Evolutionary conservation across 805 yeast species (phyloP).

Genomic region (Metschnikowia bowlesiae): DNA sequence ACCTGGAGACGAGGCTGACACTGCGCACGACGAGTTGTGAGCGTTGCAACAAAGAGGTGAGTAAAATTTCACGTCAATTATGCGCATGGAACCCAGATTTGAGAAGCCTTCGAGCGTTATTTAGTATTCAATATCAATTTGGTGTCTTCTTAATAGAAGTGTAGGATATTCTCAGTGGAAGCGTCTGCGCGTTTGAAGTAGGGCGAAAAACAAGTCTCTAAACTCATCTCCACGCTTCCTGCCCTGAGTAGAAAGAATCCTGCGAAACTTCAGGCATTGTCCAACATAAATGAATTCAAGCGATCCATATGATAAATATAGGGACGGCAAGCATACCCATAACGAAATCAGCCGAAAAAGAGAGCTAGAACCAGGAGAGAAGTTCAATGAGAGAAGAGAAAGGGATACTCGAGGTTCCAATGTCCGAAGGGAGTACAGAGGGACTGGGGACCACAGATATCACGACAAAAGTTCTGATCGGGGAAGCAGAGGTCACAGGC

Average conservation of each 20-base stretch:
- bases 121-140: background rate
- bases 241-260: background rate
- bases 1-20: conserved; percentile 1
- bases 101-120: background rate
- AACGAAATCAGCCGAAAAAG: conserved; percentile 2
- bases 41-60: background rate
- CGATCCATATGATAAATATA: conserved; percentile 2
- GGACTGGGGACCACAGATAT: background rate
- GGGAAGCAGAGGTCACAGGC: conserved; percentile 10
- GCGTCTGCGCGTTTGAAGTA: background rate
- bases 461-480: background rate
- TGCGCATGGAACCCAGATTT: too few relatives aligned
- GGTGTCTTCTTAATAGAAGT: background rate
- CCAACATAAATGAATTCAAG: background rate
- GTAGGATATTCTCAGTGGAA: background rate
- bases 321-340: background rate
- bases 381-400: conserved; percentile 4
- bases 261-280: background rate
- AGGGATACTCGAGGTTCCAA: conserved; percentile 15
- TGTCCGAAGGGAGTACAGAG: conserved; percentile 2
- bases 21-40: conserved; percentile 4
- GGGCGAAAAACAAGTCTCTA: background rate
- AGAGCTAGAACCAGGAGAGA: conserved; percentile 1
- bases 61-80: background rate
- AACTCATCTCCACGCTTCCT: background rate